Evolutionary conservation across 2,329 filamentous ascomycete species (phyloP).

Genomic region (Clonostachys rhizophaga): DNA sequence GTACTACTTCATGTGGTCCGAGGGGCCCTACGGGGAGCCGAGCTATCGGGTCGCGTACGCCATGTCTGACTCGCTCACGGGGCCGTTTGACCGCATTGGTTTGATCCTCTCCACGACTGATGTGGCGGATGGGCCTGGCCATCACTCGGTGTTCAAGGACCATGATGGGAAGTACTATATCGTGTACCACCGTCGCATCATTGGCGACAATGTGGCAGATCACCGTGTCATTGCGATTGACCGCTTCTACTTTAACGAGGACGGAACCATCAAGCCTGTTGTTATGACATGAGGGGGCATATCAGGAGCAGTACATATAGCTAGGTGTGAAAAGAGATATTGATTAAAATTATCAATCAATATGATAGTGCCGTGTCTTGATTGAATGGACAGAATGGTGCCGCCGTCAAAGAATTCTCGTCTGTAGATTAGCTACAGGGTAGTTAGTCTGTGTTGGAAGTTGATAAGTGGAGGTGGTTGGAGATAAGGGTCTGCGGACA

Average conservation of each 20-base stretch:
- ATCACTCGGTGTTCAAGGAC: constrained; percentile 5
- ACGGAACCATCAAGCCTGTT: constrained; percentile 4
- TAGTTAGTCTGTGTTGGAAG: too few species aligned
- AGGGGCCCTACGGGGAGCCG: constrained; percentile 4
- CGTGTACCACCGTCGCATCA: constrained; percentile 4
- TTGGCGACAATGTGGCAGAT: constrained; percentile 4
- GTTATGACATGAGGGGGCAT: constrained; percentile 1
- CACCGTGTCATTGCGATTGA: constrained; percentile 5
- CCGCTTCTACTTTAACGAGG: constrained; percentile 1
- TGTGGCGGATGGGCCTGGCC: constrained; percentile 6
- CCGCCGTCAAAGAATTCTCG: too few species aligned
- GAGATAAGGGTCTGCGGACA: too few species aligned
- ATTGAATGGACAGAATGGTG: too few species aligned
- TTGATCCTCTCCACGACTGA: constrained; percentile 4
- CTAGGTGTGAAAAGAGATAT: too few species aligned
- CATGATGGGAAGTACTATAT: constrained; percentile 6
- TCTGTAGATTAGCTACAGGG: too few species aligned
- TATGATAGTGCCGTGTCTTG: too few species aligned
- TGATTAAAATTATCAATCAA: too few species aligned
- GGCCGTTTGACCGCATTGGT: constrained; percentile 3
- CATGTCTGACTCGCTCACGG: constrained; percentile 3
- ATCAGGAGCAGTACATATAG: too few species aligned
- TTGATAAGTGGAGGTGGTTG: too few species aligned
- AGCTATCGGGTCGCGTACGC: constrained; percentile 5
- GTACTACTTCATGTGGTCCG: constrained; percentile 8